Evolutionary conservation across 1,139 yeast species (phyloP).

Genomic region (Nadsonia commutata): DNA sequence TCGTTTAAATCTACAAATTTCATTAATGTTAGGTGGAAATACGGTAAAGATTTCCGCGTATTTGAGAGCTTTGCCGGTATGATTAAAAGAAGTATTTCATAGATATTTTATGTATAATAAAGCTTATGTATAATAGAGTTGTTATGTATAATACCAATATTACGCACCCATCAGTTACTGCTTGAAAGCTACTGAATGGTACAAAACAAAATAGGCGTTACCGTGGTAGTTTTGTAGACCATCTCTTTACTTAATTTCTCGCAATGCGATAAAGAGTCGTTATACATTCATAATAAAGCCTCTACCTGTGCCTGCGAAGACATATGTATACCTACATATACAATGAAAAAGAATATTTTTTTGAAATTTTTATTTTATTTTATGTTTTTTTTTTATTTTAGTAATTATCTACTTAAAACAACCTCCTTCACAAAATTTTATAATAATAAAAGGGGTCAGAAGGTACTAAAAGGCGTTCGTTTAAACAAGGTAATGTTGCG

Average conservation of each 20-base stretch:
- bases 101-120: no score
- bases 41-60: neutral
- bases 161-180: no score
- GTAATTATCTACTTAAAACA: no score
- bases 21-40: neutral
- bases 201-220: no score
- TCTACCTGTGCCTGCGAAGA: conserved; percentile 1
- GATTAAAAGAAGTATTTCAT: neutral
- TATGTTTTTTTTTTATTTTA: no score
- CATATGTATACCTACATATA: conserved; percentile 7
- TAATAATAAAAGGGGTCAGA: conserved; percentile 15
- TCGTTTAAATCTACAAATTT: no score
- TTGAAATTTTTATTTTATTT: no score
- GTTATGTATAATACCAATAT: no score
- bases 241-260: no score
- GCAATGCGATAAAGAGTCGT: neutral
- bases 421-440: conserved; percentile 4
- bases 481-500: conserved; percentile 24
- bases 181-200: no score
- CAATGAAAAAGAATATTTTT: conserved; percentile 1
- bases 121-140: no score
- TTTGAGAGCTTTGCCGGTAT: neutral
- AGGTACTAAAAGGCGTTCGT: conserved; percentile 20
- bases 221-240: no score
- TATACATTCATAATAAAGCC: neutral